Evolutionary conservation across 2,329 filamentous ascomycete species (phyloP).

Genomic region (Exophiala mesophila): DNA sequence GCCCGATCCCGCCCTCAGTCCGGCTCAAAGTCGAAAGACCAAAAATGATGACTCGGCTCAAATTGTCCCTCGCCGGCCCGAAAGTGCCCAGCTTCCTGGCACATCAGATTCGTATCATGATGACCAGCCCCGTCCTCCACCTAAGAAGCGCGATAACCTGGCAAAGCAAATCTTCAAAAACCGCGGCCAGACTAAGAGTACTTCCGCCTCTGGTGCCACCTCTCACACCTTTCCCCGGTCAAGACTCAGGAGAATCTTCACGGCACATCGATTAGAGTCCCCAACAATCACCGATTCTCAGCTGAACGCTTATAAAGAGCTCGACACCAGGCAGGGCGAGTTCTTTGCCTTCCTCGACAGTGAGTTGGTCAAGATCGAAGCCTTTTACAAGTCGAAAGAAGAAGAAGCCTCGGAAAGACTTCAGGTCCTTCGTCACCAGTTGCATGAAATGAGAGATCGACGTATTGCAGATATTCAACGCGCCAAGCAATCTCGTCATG

Average conservation of each 20-base stretch:
- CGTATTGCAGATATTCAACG: conserved; percentile 65
- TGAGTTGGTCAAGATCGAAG: conserved; percentile 86
- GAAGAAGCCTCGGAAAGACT: conserved; percentile 73
- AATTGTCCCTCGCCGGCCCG: conserved; percentile 10
- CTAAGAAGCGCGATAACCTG: conserved; percentile 9
- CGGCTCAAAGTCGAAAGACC: conserved; percentile 22
- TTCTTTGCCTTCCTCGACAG: conserved; percentile 81
- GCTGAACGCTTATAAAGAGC: conserved; percentile 55
- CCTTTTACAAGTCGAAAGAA: conserved; percentile 84
- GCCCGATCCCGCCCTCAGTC: conserved; percentile 57
- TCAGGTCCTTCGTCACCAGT: conserved; percentile 67
- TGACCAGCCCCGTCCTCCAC: conserved; percentile 11
- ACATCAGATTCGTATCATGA: conserved; percentile 20
- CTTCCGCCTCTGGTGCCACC: conserved; percentile 20
- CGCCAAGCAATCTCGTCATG: conserved; percentile 2
- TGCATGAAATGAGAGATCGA: conserved; percentile 88
- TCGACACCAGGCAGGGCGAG: conserved; percentile 71
- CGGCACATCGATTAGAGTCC: conserved; percentile 30
- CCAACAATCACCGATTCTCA: conserved; percentile 45
- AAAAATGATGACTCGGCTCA: conserved; percentile 1
- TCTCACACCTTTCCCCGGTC: conserved; percentile 31
- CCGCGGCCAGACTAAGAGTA: conserved; percentile 5
- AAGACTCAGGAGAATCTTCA: conserved; percentile 38
- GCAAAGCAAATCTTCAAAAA: conserved; percentile 17
- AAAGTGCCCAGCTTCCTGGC: conserved; percentile 14